Evolutionary conservation across 2,329 filamentous ascomycete species (phyloP), one percentile per base, ranked within the genome.

Genomic region (Cadophora luteo-olivacea): DNA sequence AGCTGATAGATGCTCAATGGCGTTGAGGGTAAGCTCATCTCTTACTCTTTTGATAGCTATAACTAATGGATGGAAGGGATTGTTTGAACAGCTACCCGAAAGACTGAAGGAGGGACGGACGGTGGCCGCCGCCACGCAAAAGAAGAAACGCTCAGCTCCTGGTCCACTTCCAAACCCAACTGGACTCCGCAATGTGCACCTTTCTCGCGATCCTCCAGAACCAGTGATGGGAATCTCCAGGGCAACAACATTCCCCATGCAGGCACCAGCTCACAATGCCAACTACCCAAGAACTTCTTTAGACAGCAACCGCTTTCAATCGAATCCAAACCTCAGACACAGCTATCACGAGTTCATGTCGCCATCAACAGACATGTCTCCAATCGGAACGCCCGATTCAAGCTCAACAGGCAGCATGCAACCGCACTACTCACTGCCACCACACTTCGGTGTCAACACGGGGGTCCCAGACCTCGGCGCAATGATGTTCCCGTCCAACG

Each of bases 81-180:
- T 97, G 8, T 97, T 98, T 78, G 92, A 96, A 69, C 89, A 94
- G 76, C 81, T 98, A 0, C 93, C 94, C 0, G 90, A 91, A 62
- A 86, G 86, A 67, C 82, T 97, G 41, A 90, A 89, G 74, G 83
- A 87, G 81, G 66, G 79, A 76, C 61, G 82, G 11, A 68, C 73
- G 79, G 68, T 75, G 77, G 55, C 81, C 78, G 55, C 81, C 78
- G 57, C 77, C 79, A 19, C 74, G 77, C 29, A 80, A 79, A 64
- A 85, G 64, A 88, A 85, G 76, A 90, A 90, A 77, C 83, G 88
- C 45, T 82, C 86, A 2, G 86, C 86, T 0, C 83, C 86, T 12
- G 86, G 86, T 0, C 83, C 86, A 14, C 82, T 82, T 22, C 72
- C 80, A 19, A 81, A 80, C 62, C 70, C 79, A 73, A 76, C 16